Percentiles rank a stretch among this genome's conserved stretches.
Evolutionary conservation across 352 stramenopile genomes (phyloP).

Genomic region (Globisporangium parvum): DNA sequence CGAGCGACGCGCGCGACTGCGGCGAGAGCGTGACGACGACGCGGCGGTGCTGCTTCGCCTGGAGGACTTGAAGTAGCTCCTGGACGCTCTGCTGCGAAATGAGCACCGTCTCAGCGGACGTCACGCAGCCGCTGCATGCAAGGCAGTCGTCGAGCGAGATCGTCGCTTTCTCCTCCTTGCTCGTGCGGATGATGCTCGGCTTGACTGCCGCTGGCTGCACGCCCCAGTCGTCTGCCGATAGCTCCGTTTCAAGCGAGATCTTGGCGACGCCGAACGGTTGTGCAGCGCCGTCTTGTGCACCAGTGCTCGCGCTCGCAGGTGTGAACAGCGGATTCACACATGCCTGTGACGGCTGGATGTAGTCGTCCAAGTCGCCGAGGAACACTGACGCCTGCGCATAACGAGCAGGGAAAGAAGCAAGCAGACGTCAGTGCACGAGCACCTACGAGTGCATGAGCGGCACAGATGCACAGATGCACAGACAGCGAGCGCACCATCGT

Average conservation of each 20-base stretch:
- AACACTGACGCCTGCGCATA: constrained; percentile 82
- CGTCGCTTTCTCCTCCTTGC: constrained; percentile 77
- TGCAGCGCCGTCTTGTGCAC: neutral
- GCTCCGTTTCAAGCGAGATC: constrained; percentile 75
- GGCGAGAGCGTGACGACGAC: constrained; percentile 88
- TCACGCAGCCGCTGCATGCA: constrained; percentile 96
- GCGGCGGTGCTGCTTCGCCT: constrained; percentile 32
- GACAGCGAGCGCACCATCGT: too few species aligned
- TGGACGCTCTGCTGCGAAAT: constrained; percentile 94
- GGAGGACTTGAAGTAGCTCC: constrained; percentile 75
- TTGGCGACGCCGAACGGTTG: constrained; percentile 37
- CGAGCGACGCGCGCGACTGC: constrained; percentile 84
- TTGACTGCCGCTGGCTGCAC: constrained; percentile 28
- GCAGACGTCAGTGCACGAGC: neutral
- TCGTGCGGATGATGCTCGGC: constrained; percentile 78
- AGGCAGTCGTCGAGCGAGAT: constrained; percentile 96
- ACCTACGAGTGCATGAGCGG: neutral
- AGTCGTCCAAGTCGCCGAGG: constrained; percentile 91
- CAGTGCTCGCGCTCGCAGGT: constrained; percentile 13
- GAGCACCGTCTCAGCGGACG: constrained; percentile 97
- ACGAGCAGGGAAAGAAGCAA: neutral
- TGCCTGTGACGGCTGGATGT: constrained; percentile 91
- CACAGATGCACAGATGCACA: neutral
- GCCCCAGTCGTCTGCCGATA: constrained; percentile 51
- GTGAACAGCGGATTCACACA: constrained; percentile 93